A percentile compares a stretch with the other conserved stretches of the same genome.
phyloP scores from a whole-genome alignment of 108 stramenopile genomes.

The Schizochytrium sp. region DNA sequence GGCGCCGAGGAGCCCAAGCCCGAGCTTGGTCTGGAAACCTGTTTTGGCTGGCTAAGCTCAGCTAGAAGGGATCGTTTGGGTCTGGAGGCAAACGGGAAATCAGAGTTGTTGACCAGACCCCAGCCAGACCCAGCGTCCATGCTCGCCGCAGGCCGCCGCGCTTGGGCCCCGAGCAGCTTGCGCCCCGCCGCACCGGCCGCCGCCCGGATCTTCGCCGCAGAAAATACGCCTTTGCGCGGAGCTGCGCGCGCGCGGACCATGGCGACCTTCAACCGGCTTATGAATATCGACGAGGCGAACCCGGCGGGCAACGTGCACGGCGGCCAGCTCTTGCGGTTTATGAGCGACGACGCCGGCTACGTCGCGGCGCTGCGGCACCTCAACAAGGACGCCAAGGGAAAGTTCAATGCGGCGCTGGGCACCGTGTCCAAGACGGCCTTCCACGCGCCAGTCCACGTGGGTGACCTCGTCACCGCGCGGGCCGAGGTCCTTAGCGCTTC shows the following conservation, averaged over 20 bases:
- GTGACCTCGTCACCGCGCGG: background rate
- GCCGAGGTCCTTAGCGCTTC: background rate
- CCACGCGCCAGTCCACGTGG: background rate
- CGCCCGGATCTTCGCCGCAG: too few relatives aligned
- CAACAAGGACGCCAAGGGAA: background rate
- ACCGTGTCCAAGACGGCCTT: background rate
- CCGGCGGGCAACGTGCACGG: slow-evolving; percentile 14
- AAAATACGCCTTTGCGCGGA: too few relatives aligned
- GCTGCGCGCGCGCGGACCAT: background rate
- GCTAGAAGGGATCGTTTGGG: too few relatives aligned
- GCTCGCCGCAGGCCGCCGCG: background rate
- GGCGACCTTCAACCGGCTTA: background rate
- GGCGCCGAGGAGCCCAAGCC: too few relatives aligned
- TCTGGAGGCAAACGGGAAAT: too few relatives aligned
- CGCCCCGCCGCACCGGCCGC: too few relatives aligned
- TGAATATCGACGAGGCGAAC: background rate
- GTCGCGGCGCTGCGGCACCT: background rate
- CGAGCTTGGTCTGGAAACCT: too few relatives aligned
- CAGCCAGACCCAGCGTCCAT: too few relatives aligned
- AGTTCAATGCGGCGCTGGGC: background rate
- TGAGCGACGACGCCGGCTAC: background rate
- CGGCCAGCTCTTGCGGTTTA: background rate
- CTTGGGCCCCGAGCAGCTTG: background rate
- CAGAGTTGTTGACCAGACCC: too few relatives aligned
- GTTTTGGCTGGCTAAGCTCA: too few relatives aligned